Conservation (phyloP, 768 basidiomycete species). For the Termitomyces sp. region DNA sequence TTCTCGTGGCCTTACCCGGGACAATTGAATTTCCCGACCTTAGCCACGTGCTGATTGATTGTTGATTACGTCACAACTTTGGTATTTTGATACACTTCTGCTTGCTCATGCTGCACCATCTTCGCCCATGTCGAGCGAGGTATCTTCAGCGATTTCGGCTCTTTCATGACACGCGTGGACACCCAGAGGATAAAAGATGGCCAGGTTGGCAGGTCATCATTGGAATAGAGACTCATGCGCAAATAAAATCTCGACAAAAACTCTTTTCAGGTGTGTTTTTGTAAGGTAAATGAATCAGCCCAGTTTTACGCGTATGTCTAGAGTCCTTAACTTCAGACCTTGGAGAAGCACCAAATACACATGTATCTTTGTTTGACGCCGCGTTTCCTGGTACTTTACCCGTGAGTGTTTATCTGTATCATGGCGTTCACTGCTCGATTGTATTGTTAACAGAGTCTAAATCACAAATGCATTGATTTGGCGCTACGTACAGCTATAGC, state of each 20-base stretch:
- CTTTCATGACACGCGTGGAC: constrained; percentile 30
- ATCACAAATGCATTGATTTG: constrained; percentile 69
- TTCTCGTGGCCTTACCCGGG: constrained; percentile 3
- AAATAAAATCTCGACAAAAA: constrained; percentile 84
- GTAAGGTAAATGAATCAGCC: neutral
- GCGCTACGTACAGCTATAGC: constrained; percentile 82
- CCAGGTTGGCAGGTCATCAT: constrained; percentile 88
- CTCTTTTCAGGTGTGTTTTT: constrained; percentile 68
- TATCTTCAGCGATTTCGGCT: constrained; percentile 14
- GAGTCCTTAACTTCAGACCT: constrained; percentile 38
- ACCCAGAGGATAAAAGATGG: constrained; percentile 51
- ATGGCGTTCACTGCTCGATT: neutral
- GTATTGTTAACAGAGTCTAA: constrained; percentile 41
- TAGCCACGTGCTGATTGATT: constrained; percentile 11
- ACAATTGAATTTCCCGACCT: neutral
- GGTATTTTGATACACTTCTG: neutral
- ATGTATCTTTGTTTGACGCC: constrained; percentile 78
- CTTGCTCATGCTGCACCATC: constrained; percentile 17
- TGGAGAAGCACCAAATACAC: constrained; percentile 60
- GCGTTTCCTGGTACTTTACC: constrained; percentile 93
- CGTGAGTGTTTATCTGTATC: constrained; percentile 38
- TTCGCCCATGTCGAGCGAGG: constrained; percentile 16
- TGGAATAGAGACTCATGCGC: constrained; percentile 95
- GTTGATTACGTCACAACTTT: constrained; percentile 11
- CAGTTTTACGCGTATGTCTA: constrained; percentile 11